These are phyloP conservation scores for Phytophthora kernoviae DNA, from an alignment of 352 stramenopile species.

Conservation along the genomic window DNA sequence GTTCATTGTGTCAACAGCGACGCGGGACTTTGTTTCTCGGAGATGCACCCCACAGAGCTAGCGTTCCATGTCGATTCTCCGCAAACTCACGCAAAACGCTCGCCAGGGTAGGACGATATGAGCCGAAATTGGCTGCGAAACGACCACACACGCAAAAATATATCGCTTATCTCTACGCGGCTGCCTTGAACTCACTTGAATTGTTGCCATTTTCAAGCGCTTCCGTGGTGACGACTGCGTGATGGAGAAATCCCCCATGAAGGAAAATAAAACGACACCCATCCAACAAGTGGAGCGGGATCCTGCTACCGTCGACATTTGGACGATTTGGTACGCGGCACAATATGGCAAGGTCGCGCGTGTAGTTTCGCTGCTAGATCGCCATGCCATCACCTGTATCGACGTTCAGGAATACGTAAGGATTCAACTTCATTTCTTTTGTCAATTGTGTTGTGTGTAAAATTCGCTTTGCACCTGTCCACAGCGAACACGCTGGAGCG, in stretches of 20 bases:
- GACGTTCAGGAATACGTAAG: slow-evolving; percentile 62
- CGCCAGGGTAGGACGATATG: neutral
- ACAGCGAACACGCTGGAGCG: slow-evolving; percentile 60
- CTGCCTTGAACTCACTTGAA: neutral
- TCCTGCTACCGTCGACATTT: slow-evolving; percentile 39
- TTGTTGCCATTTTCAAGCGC: slow-evolving; percentile 2
- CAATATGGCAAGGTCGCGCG: slow-evolving; percentile 60
- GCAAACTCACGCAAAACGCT: slow-evolving; percentile 20
- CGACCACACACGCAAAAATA: slow-evolving; percentile 32
- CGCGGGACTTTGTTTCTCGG: slow-evolving; percentile 12
- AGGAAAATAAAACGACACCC: slow-evolving; percentile 24
- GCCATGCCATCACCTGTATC: slow-evolving; percentile 36
- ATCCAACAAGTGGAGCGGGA: slow-evolving; percentile 34
- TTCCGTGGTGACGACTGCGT: neutral
- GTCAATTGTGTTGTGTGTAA: neutral
- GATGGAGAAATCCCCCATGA: slow-evolving; percentile 15
- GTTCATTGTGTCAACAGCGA: slow-evolving; percentile 31
- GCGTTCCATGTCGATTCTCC: slow-evolving; percentile 34
- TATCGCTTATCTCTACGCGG: too few species aligned
- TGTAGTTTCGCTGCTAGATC: slow-evolving; percentile 57
- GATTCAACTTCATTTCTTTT: neutral
- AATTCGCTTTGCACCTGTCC: slow-evolving; percentile 1
- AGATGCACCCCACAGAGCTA: slow-evolving; percentile 21
- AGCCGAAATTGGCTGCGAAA: slow-evolving; percentile 27
- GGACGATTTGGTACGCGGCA: slow-evolving; percentile 79